Evolutionary conservation across 257 asterid genomes (phyloP).

Genomic region (Fraxinus excelsior): DNA sequence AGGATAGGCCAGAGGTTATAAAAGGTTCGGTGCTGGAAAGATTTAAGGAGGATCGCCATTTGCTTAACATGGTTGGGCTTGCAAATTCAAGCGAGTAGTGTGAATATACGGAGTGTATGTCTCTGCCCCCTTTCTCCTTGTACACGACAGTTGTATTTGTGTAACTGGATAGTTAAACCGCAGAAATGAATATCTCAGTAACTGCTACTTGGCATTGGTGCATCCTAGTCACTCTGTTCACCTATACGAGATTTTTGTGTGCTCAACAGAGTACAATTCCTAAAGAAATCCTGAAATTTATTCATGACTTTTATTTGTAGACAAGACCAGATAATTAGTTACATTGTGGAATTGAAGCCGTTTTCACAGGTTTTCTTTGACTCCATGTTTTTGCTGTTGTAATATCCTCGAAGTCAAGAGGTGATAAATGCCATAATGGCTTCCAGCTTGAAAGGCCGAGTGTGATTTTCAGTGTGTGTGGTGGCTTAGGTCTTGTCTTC

Average conservation of each 20-base stretch:
- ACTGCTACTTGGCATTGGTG: neutral
- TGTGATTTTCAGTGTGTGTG: no score
- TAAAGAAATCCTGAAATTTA: neutral
- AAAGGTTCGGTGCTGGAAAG: constrained; percentile 78
- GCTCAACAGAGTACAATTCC: neutral
- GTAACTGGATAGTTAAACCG: neutral
- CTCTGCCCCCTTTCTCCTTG: neutral
- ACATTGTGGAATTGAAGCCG: neutral
- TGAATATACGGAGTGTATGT: neutral
- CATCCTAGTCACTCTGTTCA: neutral
- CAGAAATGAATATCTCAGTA: neutral
- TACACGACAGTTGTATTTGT: neutral
- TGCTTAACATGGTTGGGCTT: constrained; percentile 92
- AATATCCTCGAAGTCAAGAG: neutral
- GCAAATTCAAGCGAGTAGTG: constrained; percentile 77
- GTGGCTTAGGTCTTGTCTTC: no score
- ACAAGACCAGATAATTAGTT: neutral
- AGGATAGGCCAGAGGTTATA: constrained; percentile 38
- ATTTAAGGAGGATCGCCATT: constrained; percentile 84
- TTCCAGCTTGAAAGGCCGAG: no score
- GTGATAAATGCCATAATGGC: neutral
- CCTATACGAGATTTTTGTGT: neutral
- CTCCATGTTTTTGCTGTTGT: neutral
- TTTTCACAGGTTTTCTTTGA: neutral
- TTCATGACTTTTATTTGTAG: neutral